These are phyloP conservation scores for Globisporangium recalcitrans DNA, from an alignment of 352 stramenopile species.

Conservation along the genomic window DNA sequence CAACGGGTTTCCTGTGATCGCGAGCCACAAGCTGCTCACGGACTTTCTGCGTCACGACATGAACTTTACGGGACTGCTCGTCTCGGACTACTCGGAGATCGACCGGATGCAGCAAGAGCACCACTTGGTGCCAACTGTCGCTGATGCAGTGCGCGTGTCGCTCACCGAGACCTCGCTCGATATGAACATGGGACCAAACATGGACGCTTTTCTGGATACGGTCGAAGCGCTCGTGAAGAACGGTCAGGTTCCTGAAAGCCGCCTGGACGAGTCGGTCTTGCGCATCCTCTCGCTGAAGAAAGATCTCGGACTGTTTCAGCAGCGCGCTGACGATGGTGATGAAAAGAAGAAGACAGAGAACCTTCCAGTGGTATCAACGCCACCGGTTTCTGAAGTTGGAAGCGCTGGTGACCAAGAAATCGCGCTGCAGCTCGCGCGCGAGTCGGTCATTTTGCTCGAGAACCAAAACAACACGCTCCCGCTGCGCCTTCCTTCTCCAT, in stretches of 20 bases:
- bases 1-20: constrained; percentile 83
- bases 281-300: constrained; percentile 59
- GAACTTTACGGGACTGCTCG: constrained; percentile 84
- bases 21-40: constrained; percentile 70
- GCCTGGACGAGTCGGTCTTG: constrained; percentile 58
- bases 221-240: constrained; percentile 45
- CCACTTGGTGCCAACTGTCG: constrained; percentile 51
- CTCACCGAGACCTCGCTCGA: constrained; percentile 86
- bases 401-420: constrained; percentile 43
- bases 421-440: constrained; percentile 56
- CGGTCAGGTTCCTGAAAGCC: constrained; percentile 35
- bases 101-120: constrained; percentile 84
- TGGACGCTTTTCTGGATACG: constrained; percentile 40
- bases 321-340: not conserved
- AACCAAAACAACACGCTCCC: constrained; percentile 52
- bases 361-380: not conserved
- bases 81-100: constrained; percentile 92
- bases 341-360: constrained; percentile 7
- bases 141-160: constrained; percentile 63
- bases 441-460: constrained; percentile 78
- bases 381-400: constrained; percentile 27
- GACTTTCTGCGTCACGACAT: constrained; percentile 84
- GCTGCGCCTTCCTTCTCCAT: constrained; percentile 14
- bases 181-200: constrained; percentile 87
- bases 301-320: constrained; percentile 40